A percentile compares a stretch with the other conserved stretches of the same genome.
phyloP scores from a whole-genome alignment of 768 basidiomycete species.

The Gymnopilus junonius region DNA sequence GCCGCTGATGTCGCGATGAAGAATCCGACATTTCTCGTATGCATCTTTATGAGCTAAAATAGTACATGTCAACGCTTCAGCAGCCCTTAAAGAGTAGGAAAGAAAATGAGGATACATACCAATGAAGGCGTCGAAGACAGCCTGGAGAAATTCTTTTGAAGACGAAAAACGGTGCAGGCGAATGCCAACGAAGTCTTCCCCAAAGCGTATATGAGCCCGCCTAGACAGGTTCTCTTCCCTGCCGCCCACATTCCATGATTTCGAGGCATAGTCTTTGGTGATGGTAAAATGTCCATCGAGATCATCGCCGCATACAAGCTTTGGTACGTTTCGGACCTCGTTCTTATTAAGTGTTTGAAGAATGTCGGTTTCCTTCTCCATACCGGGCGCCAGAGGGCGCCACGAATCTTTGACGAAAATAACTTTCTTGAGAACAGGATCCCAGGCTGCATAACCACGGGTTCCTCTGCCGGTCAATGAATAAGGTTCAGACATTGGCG shows the following conservation, averaged over 20 bases:
- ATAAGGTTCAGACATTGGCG: slow-evolving; percentile 11
- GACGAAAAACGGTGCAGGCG: slow-evolving; percentile 13
- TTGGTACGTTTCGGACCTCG: slow-evolving; percentile 28
- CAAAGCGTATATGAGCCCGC: slow-evolving; percentile 26
- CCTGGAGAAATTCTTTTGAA: slow-evolving; percentile 21
- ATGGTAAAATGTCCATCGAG: slow-evolving; percentile 21
- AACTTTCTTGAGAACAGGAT: slow-evolving; percentile 9
- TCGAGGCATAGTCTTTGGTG: slow-evolving; percentile 9
- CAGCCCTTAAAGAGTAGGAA: background rate
- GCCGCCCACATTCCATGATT: slow-evolving; percentile 18
- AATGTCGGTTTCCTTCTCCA: slow-evolving; percentile 24
- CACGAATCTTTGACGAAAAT: slow-evolving; percentile 38
- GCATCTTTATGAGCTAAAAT: slow-evolving; percentile 27
- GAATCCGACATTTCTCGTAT: slow-evolving; percentile 11
- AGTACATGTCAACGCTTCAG: slow-evolving; percentile 3
- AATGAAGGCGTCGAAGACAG: slow-evolving; percentile 25
- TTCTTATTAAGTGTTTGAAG: slow-evolving; percentile 20
- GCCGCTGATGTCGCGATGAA: slow-evolving; percentile 33
- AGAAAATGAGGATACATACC: slow-evolving; percentile 12
- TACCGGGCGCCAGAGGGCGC: slow-evolving; percentile 15
- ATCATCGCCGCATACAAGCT: slow-evolving; percentile 33
- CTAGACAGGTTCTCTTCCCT: background rate
- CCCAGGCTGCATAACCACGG: slow-evolving; percentile 24
- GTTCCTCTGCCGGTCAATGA: slow-evolving; percentile 27
- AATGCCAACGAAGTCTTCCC: slow-evolving; percentile 20